Percentiles rank a stretch among this genome's conserved stretches.
Evolutionary conservation across 2,329 filamentous ascomycete species (phyloP).

Genomic region (Pseudomassariella vexata): DNA sequence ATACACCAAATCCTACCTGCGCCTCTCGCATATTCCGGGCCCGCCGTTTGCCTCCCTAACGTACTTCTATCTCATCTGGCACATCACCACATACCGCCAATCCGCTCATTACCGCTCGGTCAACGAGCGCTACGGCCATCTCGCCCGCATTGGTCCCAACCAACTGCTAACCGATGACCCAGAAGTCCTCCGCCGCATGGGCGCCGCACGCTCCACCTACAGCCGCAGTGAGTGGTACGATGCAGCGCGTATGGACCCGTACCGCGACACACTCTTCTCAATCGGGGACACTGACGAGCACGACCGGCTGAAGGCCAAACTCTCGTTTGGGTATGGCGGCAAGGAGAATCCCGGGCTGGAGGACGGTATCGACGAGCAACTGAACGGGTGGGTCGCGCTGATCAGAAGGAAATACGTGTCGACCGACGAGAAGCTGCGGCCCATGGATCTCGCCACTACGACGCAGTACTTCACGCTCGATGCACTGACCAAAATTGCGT

Average conservation of each 20-base stretch:
- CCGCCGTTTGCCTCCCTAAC: not conserved
- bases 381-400: constrained; percentile 10
- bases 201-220: constrained; percentile 4
- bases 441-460: constrained; percentile 36
- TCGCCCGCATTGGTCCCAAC: constrained; percentile 4
- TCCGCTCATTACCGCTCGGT: not conserved
- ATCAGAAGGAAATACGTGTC: constrained; percentile 13
- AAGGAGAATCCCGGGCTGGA: constrained; percentile 7
- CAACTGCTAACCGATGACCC: constrained; percentile 6
- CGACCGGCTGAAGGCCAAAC: constrained; percentile 4
- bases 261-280: constrained; percentile 4
- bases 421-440: not conserved
- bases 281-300: constrained; percentile 5
- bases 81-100: not conserved
- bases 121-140: constrained; percentile 1
- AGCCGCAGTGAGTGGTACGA: constrained; percentile 7
- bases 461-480: constrained; percentile 44
- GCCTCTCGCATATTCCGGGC: not conserved
- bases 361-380: constrained; percentile 9
- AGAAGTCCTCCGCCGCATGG: constrained; percentile 5
- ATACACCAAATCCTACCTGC: not conserved
- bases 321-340: constrained; percentile 7
- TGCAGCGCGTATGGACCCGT: constrained; percentile 3
- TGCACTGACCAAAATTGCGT: constrained; percentile 40
- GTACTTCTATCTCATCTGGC: not conserved